Conservation (phyloP, 371 early-diverging fungal species). For the Astathelohania contejeani region DNA sequence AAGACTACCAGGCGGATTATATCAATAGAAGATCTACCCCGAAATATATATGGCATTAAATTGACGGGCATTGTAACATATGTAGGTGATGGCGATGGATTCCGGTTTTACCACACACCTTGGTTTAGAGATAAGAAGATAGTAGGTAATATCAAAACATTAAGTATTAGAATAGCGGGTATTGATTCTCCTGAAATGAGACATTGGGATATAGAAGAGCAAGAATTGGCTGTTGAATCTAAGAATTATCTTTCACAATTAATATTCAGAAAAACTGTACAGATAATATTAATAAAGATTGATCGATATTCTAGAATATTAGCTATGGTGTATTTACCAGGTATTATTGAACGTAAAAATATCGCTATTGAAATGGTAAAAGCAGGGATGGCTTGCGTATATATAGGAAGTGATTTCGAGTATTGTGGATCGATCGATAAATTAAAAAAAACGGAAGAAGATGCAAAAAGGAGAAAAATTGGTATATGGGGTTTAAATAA, state of each 20-base stretch:
- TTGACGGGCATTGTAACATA: constrained; percentile 24
- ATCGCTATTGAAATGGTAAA: constrained; percentile 58
- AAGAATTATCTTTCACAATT: constrained; percentile 54
- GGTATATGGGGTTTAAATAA: constrained; percentile 28
- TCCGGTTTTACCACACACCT: constrained; percentile 23
- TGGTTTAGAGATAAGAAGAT: constrained; percentile 1
- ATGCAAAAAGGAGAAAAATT: constrained; percentile 50
- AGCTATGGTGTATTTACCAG: constrained; percentile 55
- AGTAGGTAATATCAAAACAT: constrained; percentile 52
- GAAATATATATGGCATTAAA: constrained; percentile 1
- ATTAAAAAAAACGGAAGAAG: constrained; percentile 53
- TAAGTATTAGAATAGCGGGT: constrained; percentile 58
- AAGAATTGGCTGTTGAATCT: constrained; percentile 57
- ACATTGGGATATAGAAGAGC: constrained; percentile 60
- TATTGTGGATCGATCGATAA: constrained; percentile 54
- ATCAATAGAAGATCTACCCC: constrained; percentile 6
- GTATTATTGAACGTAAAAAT: constrained; percentile 51
- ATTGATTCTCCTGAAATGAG: constrained; percentile 63
- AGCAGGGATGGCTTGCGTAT: constrained; percentile 58
- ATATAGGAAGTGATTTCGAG: constrained; percentile 57
- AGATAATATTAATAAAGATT: constrained; percentile 53
- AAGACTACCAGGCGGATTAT: background rate
- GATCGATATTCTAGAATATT: constrained; percentile 61
- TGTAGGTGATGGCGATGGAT: constrained; percentile 40
- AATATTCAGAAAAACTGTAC: constrained; percentile 40